Percentiles rank a stretch among this genome's conserved stretches.
These are phyloP conservation scores for Syzygium syzygioides DNA, from an alignment of 441 rosid species.

Conservation along the genomic window DNA sequence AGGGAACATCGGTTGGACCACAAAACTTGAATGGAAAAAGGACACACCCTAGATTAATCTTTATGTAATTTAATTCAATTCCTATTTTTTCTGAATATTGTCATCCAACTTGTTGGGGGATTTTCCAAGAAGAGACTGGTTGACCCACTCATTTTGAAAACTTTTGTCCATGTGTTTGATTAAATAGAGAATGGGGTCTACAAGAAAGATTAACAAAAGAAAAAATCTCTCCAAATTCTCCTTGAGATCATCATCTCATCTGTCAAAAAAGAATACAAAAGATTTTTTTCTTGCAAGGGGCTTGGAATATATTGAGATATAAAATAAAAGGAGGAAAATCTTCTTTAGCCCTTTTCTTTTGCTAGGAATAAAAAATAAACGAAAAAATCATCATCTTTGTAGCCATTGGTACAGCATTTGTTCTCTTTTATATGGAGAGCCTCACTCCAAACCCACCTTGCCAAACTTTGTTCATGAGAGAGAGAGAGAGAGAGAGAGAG, in stretches of 20 bases:
- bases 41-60: background rate
- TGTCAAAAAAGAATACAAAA: background rate
- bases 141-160: conserved; percentile 30
- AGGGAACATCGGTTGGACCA: conserved; percentile 50
- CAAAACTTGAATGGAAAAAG: conserved; percentile 26
- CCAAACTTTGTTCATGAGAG: conserved; percentile 6
- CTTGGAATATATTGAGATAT: conserved; percentile 2
- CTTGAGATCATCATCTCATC: background rate
- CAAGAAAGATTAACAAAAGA: background rate
- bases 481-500: background rate
- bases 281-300: background rate
- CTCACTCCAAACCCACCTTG: conserved; percentile 24
- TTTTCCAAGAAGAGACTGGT: conserved; percentile 38
- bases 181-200: conserved; percentile 33
- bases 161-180: conserved; percentile 42
- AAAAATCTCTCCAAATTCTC: background rate
- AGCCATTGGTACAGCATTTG: conserved; percentile 28
- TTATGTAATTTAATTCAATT: background rate
- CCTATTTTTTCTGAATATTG: background rate
- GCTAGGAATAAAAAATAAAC: background rate
- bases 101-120: conserved; percentile 63
- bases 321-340: background rate
- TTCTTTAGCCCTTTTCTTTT: background rate
- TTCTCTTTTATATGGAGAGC: conserved; percentile 36
- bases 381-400: background rate